These are phyloP conservation scores for Naganishia sp. DNA, from an alignment of 1,284 basidiomycete genomes.

Conservation along the genomic window DNA sequence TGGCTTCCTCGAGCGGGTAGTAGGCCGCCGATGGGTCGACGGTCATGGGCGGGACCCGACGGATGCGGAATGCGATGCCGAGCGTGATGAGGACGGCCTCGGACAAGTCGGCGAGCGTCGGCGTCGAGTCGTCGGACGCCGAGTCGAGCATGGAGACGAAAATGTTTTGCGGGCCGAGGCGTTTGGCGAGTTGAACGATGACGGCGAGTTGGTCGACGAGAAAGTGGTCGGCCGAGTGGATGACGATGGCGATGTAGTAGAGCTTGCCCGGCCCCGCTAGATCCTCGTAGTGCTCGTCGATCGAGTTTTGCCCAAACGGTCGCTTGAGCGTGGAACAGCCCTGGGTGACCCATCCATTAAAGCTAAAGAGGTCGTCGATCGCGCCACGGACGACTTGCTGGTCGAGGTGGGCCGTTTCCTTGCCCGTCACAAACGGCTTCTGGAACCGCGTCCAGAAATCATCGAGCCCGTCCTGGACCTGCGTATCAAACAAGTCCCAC, in stretches of 20 bases:
- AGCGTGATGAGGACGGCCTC: constrained; percentile 88
- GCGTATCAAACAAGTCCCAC: constrained; percentile 72
- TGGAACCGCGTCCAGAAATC: constrained; percentile 92
- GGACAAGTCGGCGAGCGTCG: constrained; percentile 84
- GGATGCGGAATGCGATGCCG: constrained; percentile 85
- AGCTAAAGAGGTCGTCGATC: constrained; percentile 83
- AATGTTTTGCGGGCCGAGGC: constrained; percentile 79
- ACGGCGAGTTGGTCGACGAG: constrained; percentile 93
- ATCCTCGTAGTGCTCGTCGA: constrained; percentile 82
- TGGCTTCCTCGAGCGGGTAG: constrained; percentile 89
- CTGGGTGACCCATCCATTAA: constrained; percentile 99
- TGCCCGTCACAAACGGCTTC: constrained; percentile 76
- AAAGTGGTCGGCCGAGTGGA: constrained; percentile 96
- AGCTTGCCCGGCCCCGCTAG: constrained; percentile 75
- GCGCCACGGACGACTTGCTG: constrained; percentile 80
- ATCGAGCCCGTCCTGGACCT: constrained; percentile 71
- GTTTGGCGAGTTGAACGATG: constrained; percentile 86
- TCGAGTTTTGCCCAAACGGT: constrained; percentile 83
- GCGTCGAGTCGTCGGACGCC: constrained; percentile 86
- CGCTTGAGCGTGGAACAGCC: constrained; percentile 84
- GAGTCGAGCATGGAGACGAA: constrained; percentile 97
- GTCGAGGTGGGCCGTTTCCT: constrained; percentile 81
- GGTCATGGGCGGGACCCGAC: constrained; percentile 83
- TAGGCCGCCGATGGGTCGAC: constrained; percentile 79
- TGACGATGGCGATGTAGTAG: constrained; percentile 90